These are phyloP conservation scores for Alternaria sp. DNA, from an alignment of 2,329 filamentous ascomycete species.

Conservation along the genomic window DNA sequence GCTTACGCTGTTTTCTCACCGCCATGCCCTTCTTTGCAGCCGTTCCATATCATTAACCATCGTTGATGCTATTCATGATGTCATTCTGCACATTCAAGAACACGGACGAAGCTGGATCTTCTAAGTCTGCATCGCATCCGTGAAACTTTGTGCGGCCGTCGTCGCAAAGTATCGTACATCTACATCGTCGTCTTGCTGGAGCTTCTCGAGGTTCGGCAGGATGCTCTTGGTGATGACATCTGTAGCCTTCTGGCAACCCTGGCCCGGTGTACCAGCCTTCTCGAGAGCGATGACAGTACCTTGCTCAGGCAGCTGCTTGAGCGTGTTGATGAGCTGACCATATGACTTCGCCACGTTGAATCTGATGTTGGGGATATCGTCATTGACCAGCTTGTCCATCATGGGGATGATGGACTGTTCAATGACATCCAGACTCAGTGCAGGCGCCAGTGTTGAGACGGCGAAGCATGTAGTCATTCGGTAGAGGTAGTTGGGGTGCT, in stretches of 20 bases:
- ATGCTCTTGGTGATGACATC: constrained; percentile 87
- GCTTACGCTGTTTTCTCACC: constrained; percentile 28
- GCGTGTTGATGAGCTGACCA: constrained; percentile 84
- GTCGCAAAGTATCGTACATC: constrained; percentile 98
- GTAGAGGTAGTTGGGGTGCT: constrained; percentile 98
- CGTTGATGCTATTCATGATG: constrained; percentile 32
- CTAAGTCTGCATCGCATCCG: constrained; percentile 54
- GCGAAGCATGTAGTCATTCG: constrained; percentile 99
- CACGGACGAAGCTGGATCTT: constrained; percentile 21
- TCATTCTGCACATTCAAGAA: constrained; percentile 14
- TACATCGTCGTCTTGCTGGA: constrained; percentile 97
- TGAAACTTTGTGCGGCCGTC: constrained; percentile 73
- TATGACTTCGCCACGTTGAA: constrained; percentile 99
- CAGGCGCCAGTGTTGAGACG: constrained; percentile 91
- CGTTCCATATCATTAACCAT: constrained; percentile 40
- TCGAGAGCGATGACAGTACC: constrained; percentile 87
- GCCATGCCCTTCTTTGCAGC: constrained; percentile 28
- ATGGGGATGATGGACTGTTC: constrained; percentile 93
- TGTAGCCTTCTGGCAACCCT: constrained; percentile 73
- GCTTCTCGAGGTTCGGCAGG: constrained; percentile 88
- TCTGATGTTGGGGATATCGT: constrained; percentile 98
- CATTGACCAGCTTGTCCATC: constrained; percentile 89
- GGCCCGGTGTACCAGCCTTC: constrained; percentile 71
- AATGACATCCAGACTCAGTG: constrained; percentile 93
- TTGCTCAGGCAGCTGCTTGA: constrained; percentile 88